Evolutionary conservation across 257 asterid genomes (phyloP), one percentile per base, ranked within the genome.

Genomic region (Thymus quinquecostatus): DNA sequence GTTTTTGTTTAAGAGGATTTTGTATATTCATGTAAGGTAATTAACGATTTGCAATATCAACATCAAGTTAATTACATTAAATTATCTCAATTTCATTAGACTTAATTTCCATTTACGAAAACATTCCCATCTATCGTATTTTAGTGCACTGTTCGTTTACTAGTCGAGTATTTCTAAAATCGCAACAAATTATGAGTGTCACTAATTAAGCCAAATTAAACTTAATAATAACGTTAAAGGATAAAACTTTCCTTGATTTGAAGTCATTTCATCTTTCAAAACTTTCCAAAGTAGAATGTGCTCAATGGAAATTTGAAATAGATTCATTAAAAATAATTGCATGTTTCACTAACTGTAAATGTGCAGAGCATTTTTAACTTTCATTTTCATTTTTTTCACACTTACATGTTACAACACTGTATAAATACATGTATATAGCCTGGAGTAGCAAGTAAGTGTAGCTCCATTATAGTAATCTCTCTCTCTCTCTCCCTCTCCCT

Each of bases 401-500:
- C 21, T 21, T 21, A 21, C 14, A 13, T 32, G 36, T 51, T 60
- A 51, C 32, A 32, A 13, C 54, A 36, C 5, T 34, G 69, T 45
- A 36, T 43, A 68, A 10, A 5, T 28, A 4, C 61, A 14, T 47
- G 12, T 13, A 59, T 9, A 55, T 21, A 41, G 51, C 10, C 30
- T 27, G 44, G 44, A 66, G 32, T 9, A 68, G 64, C 64, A 66
- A 50, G 45, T 51, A 66, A 50, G 45, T 51, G 43, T 70, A 44
- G 68, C 45, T 64, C 66, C 75, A 45, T 55, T 28, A 50, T 72
- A 41, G 13, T 54, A 38, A 29, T 21, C 67, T 40, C 33, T 64
- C 8, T 64, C 57, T 36, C 40, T 36, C 40, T 36, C 40, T 36
- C 41, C 6, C 41, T 64, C 12, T 64, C 43, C 66, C 34, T 54